Conservation (phyloP, 2,329 filamentous ascomycete species). For the Neopestalotiopsis sp. region DNA sequence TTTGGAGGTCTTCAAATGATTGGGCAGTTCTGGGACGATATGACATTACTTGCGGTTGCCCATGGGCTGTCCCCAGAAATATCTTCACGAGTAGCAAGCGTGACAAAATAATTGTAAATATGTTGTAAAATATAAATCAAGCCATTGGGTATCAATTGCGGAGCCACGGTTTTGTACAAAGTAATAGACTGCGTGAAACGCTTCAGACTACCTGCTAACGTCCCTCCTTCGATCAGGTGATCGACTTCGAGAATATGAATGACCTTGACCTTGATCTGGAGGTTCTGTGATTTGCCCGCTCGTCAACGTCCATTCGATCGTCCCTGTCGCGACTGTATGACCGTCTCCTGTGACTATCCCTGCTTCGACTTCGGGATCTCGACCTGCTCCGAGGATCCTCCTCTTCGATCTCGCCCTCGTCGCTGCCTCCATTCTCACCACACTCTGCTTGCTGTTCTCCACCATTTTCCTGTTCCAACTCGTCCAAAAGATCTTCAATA, state of each 20-base stretch:
- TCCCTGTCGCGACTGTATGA: slow-evolving; percentile 14
- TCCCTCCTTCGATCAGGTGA: neutral
- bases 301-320: slow-evolving; percentile 16
- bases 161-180: neutral
- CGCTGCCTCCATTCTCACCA: neutral
- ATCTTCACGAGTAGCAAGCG: slow-evolving; percentile 23
- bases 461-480: slow-evolving; percentile 55
- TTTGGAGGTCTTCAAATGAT: slow-evolving; percentile 75
- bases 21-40: slow-evolving; percentile 82
- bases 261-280: slow-evolving; percentile 9
- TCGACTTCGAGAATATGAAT: neutral
- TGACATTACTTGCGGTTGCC: slow-evolving; percentile 65
- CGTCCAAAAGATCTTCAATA: slow-evolving; percentile 73
- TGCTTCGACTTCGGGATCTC: slow-evolving; percentile 9
- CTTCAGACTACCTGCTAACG: neutral
- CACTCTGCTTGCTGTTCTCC: slow-evolving; percentile 23
- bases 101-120: neutral
- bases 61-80: slow-evolving; percentile 41
- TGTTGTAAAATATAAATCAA: neutral
- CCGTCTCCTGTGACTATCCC: neutral
- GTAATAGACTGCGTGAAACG: neutral
- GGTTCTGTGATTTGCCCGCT: neutral
- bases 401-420: slow-evolving; percentile 13
- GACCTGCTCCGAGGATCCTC: neutral
- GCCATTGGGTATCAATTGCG: slow-evolving; percentile 12